Evolutionary conservation across 306 rosid species (phyloP).

Genomic region (Lathyrus sativus): DNA sequence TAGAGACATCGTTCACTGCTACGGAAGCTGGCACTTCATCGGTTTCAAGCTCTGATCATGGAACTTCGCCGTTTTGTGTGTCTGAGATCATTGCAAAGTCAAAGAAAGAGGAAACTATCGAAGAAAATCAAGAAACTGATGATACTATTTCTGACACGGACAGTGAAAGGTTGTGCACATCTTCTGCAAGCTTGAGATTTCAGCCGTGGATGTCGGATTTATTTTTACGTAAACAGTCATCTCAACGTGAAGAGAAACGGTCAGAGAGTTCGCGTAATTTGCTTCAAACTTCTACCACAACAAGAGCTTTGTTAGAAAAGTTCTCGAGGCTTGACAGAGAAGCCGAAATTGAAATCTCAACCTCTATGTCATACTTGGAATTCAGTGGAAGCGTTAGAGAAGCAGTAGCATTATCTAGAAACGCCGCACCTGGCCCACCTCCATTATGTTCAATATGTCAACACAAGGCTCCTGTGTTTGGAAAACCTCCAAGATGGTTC

Average conservation of each 20-base stretch:
- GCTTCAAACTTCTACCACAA: conserved; percentile 54
- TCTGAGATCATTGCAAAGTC: conserved; percentile 64
- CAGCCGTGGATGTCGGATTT: conserved; percentile 79
- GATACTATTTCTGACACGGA: conserved; percentile 78
- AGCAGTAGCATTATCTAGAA: conserved; percentile 76
- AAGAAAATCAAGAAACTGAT: conserved; percentile 62
- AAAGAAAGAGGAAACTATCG: conserved; percentile 64
- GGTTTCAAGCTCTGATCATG: conserved; percentile 92
- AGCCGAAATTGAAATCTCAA: conserved; percentile 56
- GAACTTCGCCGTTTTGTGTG: conserved; percentile 83
- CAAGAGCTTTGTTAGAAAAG: conserved; percentile 65
- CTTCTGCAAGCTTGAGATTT: conserved; percentile 80
- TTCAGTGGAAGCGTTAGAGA: conserved; percentile 82
- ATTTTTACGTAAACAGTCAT: conserved; percentile 56
- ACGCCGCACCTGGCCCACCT: conserved; percentile 84
- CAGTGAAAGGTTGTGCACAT: conserved; percentile 62
- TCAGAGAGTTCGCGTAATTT: conserved; percentile 52
- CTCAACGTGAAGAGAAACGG: conserved; percentile 53
- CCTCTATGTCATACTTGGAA: conserved; percentile 54
- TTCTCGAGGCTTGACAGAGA: conserved; percentile 68
- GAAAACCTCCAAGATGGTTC: conserved; percentile 96
- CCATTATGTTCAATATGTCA: conserved; percentile 96
- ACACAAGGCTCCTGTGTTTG: conserved; percentile 97
- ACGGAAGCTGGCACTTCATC: conserved; percentile 94
- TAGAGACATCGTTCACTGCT: conserved; percentile 79